Evolutionary conservation across 164 flowering plant genomes (phyloP).

Genomic region (Cinnamomum chago): DNA sequence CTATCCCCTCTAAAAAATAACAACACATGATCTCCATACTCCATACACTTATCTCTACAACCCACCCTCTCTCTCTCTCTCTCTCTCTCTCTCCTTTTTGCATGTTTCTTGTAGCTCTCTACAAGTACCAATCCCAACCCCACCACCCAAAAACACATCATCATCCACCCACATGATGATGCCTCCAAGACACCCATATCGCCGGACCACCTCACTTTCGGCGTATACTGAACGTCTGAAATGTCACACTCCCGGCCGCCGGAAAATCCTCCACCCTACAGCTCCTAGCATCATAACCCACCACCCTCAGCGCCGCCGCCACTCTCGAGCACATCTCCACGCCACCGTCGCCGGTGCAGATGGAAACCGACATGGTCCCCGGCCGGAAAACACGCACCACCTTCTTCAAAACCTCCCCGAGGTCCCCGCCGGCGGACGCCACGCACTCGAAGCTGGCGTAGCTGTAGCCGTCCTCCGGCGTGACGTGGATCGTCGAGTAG

Average conservation of each 20-base stretch:
- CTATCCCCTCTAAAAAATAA: background rate
- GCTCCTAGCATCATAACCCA: conserved; percentile 58
- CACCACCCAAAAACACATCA: conserved; percentile 1
- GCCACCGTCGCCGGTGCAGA: conserved; percentile 24
- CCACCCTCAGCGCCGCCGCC: conserved; percentile 37
- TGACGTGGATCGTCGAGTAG: conserved; percentile 88
- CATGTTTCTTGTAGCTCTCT: background rate
- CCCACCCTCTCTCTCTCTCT: background rate
- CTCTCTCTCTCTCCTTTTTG: background rate
- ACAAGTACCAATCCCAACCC: conserved; percentile 1
- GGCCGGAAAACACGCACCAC: conserved; percentile 77
- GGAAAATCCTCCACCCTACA: conserved; percentile 58
- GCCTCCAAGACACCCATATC: background rate
- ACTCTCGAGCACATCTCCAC: conserved; percentile 27
- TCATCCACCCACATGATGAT: background rate
- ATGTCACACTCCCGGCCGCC: conserved; percentile 59
- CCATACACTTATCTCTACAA: conserved; percentile 13
- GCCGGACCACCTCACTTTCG: conserved; percentile 32
- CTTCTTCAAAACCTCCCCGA: conserved; percentile 39
- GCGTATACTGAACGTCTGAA: conserved; percentile 62
- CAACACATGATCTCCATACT: background rate
- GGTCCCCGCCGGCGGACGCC: conserved; percentile 35
- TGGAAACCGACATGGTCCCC: conserved; percentile 56
- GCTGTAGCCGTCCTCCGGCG: conserved; percentile 95
- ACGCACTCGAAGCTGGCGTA: conserved; percentile 91